A percentile compares a stretch with the other conserved stretches of the same genome.
phyloP scores from a whole-genome alignment of 2,329 filamentous ascomycete genomes.

The Metarhizium anisopliae region DNA sequence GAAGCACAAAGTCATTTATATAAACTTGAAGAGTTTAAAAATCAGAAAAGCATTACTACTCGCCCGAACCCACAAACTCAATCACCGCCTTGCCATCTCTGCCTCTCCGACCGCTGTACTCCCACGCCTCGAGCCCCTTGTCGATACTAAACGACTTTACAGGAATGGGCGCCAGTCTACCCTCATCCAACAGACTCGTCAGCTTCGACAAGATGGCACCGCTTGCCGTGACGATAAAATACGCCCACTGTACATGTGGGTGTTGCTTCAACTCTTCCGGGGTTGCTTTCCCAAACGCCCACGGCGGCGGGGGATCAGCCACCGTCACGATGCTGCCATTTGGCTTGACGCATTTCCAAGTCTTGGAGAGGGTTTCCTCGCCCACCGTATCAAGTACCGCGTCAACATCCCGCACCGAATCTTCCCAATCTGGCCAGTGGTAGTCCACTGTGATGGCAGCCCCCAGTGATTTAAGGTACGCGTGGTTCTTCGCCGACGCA shows the following conservation, averaged over 20 bases:
- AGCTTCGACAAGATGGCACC: slow-evolving; percentile 11
- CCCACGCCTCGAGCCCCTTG: slow-evolving; percentile 18
- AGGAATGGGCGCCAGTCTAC: slow-evolving; percentile 10
- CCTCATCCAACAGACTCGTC: slow-evolving; percentile 14
- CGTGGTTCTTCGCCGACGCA: slow-evolving; percentile 14
- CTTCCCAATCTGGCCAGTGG: slow-evolving; percentile 12
- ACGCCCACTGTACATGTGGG: slow-evolving; percentile 15
- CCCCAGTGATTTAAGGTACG: slow-evolving; percentile 12
- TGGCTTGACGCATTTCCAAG: slow-evolving; percentile 20
- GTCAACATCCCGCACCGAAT: slow-evolving; percentile 14
- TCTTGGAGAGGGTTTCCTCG: slow-evolving; percentile 15
- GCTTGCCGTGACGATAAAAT: slow-evolving; percentile 21
- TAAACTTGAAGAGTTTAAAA: not conserved
- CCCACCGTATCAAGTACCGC: slow-evolving; percentile 24
- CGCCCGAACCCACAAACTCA: slow-evolving; percentile 10
- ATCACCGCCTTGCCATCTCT: slow-evolving; percentile 19
- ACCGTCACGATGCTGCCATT: slow-evolving; percentile 24
- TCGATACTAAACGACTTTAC: slow-evolving; percentile 15
- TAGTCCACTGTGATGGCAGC: slow-evolving; percentile 19
- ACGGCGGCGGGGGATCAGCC: slow-evolving; percentile 22
- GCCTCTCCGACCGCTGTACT: slow-evolving; percentile 12
- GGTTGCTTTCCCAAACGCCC: slow-evolving; percentile 17
- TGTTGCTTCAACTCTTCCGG: slow-evolving; percentile 11
- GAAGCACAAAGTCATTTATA: not conserved
- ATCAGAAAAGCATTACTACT: not conserved